Percentiles rank a stretch among this genome's conserved stretches.
Evolutionary conservation across 495 filamentous ascomycete genomes (phyloP).

Genomic region (Astrothelium macrocarpum): DNA sequence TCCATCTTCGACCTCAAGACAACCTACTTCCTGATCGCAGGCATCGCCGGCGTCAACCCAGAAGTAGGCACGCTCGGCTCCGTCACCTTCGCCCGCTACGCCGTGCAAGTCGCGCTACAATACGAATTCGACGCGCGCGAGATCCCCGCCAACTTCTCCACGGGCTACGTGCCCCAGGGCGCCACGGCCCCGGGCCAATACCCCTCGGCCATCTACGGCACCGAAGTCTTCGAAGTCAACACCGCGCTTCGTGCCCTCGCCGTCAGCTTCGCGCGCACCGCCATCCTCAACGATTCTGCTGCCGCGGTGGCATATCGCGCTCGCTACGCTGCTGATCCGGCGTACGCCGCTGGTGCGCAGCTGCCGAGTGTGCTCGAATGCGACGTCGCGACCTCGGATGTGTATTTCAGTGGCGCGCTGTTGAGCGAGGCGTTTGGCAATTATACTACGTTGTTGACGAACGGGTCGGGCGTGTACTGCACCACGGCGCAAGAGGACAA

Average conservation of each 20-base stretch:
- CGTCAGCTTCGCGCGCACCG: conserved; percentile 45
- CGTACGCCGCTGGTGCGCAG: conserved; percentile 43
- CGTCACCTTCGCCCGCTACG: conserved; percentile 58
- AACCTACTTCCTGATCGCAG: conserved; percentile 63
- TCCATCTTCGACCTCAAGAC: conserved; percentile 52
- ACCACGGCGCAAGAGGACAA: conserved; percentile 68
- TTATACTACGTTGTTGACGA: conserved; percentile 54
- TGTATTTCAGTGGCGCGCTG: conserved; percentile 57
- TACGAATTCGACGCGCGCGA: conserved; percentile 67
- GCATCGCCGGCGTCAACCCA: conserved; percentile 65
- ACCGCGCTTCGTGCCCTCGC: conserved; percentile 48
- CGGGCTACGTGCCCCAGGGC: conserved; percentile 59
- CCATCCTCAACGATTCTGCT: conserved; percentile 46
- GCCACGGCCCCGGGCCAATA: conserved; percentile 45
- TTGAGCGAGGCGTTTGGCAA: conserved; percentile 57
- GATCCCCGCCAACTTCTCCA: conserved; percentile 53
- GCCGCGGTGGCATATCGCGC: conserved; percentile 48
- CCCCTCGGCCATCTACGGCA: conserved; percentile 57
- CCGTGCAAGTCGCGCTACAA: conserved; percentile 63
- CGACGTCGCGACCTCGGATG: conserved; percentile 61
- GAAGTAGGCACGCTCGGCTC: conserved; percentile 51
- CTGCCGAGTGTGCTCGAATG: conserved; percentile 52
- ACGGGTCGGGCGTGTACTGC: conserved; percentile 60
- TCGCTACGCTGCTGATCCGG: conserved; percentile 37
- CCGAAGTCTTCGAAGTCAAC: conserved; percentile 69